Base-by-base conservation (phyloP, 1,284 basidiomycete species). In the Malassezia equina region DNA sequence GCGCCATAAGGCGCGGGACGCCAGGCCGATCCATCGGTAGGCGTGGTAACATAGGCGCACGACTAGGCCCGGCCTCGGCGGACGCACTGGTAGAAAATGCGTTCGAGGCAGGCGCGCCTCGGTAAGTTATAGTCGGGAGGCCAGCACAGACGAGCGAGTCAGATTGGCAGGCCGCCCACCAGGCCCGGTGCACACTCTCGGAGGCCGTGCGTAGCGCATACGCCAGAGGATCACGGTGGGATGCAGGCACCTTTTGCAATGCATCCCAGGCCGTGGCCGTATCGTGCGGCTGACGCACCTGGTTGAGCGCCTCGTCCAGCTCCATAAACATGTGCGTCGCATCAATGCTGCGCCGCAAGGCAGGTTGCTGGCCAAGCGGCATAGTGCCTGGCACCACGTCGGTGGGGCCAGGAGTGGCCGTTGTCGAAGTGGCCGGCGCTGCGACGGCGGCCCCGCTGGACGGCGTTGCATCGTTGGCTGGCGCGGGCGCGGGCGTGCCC, bases 281-380 rank as follows among this genome's bases (percentile, higher is more conserved):
- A 40, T 24, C 42, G 32, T 7, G 33, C 41, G 31, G 42, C 31
- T 29, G 33, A 2, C 23, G 32, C 21, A 50, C 47, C n/a, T 40
- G 43, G 15, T 27, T 11, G 7, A 55, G 32, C n/a, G 46, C 31
- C 25, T 29, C 42, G 47, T 72, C 65, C 33, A 72, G 49, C 27
- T 49, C 59, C 15, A 33, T 25, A 33, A 67, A 72, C 6, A 58
- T 54, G 36, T 54, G 43, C 88, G 93, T 93, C 24, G 83, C 81
- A 58, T 83, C 80, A 0, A 83, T 78, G 0, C 86, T 88, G n/a
- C 90, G 83, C 11, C 83, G 73, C 28, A 93, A 80, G 0, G 88
- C 88, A 4, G 82, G 81, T 36, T 65, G 61, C 43, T 76, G 71
- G 34, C 71, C 67, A 46, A 77, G 75, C 1, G 69, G 65, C 0